Base-by-base conservation (phyloP, 2,329 filamentous ascomycete species). In the Juglanconis juglandina region DNA sequence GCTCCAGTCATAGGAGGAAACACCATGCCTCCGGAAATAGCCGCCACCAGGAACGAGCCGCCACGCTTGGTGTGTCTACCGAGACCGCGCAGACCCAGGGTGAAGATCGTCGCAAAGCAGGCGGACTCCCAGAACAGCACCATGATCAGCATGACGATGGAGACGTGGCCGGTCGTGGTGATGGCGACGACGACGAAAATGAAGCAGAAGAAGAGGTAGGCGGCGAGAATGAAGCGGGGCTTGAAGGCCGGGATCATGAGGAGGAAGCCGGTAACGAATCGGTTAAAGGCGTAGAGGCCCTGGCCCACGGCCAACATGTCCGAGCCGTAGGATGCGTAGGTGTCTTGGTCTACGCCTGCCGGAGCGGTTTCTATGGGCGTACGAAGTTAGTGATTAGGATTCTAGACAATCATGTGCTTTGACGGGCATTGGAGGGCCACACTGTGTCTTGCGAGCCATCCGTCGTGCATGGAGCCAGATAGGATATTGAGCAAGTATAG, bases 91-190 rank as follows among this genome's bases (percentile, higher is more conserved):
- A 86, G 83, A 0, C 81, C 81, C 4, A 86, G 73, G 0, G 82
- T 81, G 58, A 86, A 82, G 65, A 86, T 85, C 46, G 81, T 84
- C 1, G 83, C 81, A 70, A 86, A 87, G 70, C 80, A 81, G 65
- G 83, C 81, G 0, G 77, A 80, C 70, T 82, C 82, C 70, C 83
- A 84, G 73, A 83, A 85, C 52, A 85, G 73, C 0, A 83, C 80
- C 0, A 83, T 58, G 61, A 77, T 81, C n/a, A 87, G 72, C 76
- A 85, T 80, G 34, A 76, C 77, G 59, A 87, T 78, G 14, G 81
- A 81, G 0, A 76, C 73, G 58, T 80, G 79, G 35, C 79, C 81
- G 14, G 24, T 58, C n/a, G 81, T 77, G 5, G 75, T 79, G 60
- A 86, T 84, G 10, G 80, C 72, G 0, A 81, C 77, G 5, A 81